Evolutionary conservation across 2,329 filamentous ascomycete genomes (phyloP).

Genomic region (Fusarium torreyae): DNA sequence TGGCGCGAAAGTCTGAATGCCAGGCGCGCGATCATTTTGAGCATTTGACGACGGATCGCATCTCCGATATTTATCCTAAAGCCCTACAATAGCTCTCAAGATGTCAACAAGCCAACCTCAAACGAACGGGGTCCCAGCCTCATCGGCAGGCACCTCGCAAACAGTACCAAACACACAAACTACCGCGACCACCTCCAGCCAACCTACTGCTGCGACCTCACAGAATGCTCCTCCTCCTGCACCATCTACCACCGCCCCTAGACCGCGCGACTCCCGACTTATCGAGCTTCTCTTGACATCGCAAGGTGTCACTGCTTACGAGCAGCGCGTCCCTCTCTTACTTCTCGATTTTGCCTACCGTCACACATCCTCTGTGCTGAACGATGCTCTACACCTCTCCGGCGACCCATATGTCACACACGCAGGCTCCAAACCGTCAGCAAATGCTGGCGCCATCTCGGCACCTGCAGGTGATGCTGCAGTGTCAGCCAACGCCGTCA

Average conservation of each 20-base stretch:
- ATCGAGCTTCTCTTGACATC: slow-evolving; percentile 85
- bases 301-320: slow-evolving; percentile 84
- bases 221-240: slow-evolving; percentile 49
- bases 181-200: slow-evolving; percentile 49
- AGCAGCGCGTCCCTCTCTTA: slow-evolving; percentile 85
- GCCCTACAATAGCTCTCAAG: slow-evolving; percentile 12
- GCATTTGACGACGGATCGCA: slow-evolving; percentile 9
- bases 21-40: slow-evolving; percentile 18
- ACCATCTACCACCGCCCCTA: slow-evolving; percentile 62
- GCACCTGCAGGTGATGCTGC: slow-evolving; percentile 65
- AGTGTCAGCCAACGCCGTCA: slow-evolving; percentile 77
- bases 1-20: slow-evolving; percentile 11
- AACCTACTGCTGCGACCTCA: slow-evolving; percentile 44
- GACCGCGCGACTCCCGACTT: slow-evolving; percentile 83
- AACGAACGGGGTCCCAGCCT: slow-evolving; percentile 66
- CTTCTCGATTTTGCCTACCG: slow-evolving; percentile 91
- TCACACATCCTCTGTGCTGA: slow-evolving; percentile 80
- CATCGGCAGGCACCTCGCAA: slow-evolving; percentile 58
- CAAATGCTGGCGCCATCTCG: slow-evolving; percentile 64
- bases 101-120: slow-evolving; percentile 63
- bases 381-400: slow-evolving; percentile 78
- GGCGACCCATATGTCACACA: slow-evolving; percentile 77
- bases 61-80: neutral
- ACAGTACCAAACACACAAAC: slow-evolving; percentile 57
- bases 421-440: slow-evolving; percentile 68